A percentile compares a stretch with the other conserved stretches of the same genome.
Evolutionary conservation across 2,329 filamentous ascomycete species (phyloP).

Genomic region (Colletotrichum euphorbiae): DNA sequence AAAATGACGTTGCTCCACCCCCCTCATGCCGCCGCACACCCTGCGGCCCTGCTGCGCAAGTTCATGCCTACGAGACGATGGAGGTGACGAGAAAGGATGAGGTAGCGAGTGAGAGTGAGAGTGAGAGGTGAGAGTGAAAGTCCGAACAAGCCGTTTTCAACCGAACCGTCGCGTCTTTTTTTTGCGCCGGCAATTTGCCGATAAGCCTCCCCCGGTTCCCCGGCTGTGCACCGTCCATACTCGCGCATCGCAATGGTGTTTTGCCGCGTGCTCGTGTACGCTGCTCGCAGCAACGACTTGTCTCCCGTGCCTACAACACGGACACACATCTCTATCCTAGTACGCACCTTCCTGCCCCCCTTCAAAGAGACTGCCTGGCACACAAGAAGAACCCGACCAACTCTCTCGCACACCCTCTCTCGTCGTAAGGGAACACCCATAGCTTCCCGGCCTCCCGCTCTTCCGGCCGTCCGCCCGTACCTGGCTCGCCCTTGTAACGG

Average conservation of each 20-base stretch:
- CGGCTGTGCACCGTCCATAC: conserved; percentile 21
- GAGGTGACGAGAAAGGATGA: too few relatives aligned
- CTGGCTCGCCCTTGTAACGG: conserved; percentile 19
- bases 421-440: background rate
- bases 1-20: background rate
- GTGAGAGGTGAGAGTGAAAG: conserved; percentile 1
- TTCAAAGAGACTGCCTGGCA: background rate
- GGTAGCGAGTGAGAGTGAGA: background rate
- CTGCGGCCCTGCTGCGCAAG: background rate
- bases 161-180: background rate
- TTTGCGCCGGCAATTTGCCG: conserved; percentile 17
- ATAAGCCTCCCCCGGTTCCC: conserved; percentile 31
- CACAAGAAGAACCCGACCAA: background rate
- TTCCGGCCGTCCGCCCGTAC: conserved; percentile 27
- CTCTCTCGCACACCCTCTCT: background rate
- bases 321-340: conserved; percentile 2
- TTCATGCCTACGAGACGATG: background rate
- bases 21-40: background rate
- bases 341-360: background rate
- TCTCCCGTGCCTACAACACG: background rate
- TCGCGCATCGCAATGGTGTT: conserved; percentile 15
- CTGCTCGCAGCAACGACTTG: background rate
- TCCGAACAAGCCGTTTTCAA: conserved; percentile 3
- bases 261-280: conserved; percentile 20
- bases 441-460: conserved; percentile 30